A percentile compares a stretch with the other conserved stretches of the same genome.
Evolutionary conservation across 805 yeast species (phyloP).

Genomic region (Starmerella kuoi): DNA sequence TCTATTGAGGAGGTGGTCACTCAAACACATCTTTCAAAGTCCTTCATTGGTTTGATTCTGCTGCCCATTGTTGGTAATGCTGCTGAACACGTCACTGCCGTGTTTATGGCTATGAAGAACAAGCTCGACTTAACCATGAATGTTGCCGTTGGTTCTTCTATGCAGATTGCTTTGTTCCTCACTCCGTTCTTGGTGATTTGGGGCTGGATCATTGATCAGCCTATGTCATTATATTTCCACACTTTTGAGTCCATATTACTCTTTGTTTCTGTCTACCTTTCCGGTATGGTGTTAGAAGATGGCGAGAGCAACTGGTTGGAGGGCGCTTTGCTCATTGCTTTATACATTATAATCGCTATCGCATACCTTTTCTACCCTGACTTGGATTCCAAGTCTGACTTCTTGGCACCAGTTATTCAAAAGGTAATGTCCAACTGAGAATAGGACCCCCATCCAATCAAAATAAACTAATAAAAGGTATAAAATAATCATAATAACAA

Average conservation of each 20-base stretch:
- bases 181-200: conserved; percentile 89
- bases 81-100: conserved; percentile 96
- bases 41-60: conserved; percentile 85
- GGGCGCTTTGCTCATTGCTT: conserved; percentile 82
- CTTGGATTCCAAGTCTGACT: conserved; percentile 1
- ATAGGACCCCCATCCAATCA: no score
- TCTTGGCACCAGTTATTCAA: not conserved
- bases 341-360: conserved; percentile 75
- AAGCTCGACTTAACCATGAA: conserved; percentile 97
- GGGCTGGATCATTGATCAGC: conserved; percentile 87
- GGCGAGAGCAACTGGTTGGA: conserved; percentile 97
- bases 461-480: no score
- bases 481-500: no score
- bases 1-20: conserved; percentile 83
- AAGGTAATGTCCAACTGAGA: not conserved
- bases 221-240: conserved; percentile 85
- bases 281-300: conserved; percentile 77
- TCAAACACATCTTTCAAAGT: conserved; percentile 76
- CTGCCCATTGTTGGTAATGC: conserved; percentile 98
- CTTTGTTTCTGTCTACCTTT: conserved; percentile 78
- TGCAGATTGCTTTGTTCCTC: conserved; percentile 89
- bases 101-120: conserved; percentile 80
- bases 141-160: conserved; percentile 90
- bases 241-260: conserved; percentile 88
- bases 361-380: conserved; percentile 80